Evolutionary conservation across 78 protist species (phyloP).

Genomic region (Goniomonas avonlea): DNA sequence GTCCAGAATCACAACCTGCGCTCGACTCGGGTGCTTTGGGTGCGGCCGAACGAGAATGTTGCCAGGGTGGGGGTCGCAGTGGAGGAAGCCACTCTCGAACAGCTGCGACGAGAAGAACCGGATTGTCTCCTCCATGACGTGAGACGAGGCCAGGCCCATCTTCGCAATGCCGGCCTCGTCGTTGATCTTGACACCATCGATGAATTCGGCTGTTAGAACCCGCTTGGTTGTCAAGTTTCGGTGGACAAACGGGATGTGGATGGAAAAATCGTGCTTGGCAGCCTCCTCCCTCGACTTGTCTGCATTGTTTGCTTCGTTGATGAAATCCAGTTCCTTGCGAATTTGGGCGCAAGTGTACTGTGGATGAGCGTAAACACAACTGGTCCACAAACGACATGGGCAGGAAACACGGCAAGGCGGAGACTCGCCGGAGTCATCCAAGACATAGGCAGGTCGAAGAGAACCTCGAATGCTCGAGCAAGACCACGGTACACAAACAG

Average conservation of each 20-base stretch:
- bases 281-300: background rate
- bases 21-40: background rate
- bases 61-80: background rate
- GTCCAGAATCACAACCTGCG: background rate
- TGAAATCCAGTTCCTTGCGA: conserved; percentile 2
- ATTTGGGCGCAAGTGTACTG: too few species aligned
- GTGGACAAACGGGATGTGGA: background rate
- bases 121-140: background rate
- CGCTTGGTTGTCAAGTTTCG: background rate
- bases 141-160: background rate
- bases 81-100: background rate
- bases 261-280: background rate
- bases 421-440: too few species aligned
- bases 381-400: too few species aligned
- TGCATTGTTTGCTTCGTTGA: background rate
- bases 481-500: background rate
- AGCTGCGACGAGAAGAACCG: background rate
- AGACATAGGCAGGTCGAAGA: conserved; percentile 8
- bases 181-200: background rate
- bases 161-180: background rate
- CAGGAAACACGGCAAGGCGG: too few species aligned
- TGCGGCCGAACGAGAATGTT: background rate
- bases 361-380: too few species aligned
- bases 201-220: conserved; percentile 1
- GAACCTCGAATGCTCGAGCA: background rate